Base-by-base conservation (phyloP, 2,329 filamentous ascomycete species). In the Ophiostoma himal-ulmi region DNA sequence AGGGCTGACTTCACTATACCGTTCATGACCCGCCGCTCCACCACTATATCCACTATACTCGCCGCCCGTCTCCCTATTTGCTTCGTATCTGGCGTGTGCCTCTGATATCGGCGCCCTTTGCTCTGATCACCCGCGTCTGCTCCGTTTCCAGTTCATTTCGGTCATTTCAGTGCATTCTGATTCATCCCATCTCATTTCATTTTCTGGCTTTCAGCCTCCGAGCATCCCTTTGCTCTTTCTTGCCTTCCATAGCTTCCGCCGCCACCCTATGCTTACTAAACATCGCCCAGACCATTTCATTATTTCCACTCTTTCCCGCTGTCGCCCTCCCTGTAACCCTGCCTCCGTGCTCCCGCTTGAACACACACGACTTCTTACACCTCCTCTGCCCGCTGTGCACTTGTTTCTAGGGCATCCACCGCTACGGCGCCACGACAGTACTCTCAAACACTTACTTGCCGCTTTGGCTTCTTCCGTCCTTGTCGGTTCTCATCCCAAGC, bases 401-500 rank as follows among this genome's bases (percentile, higher is more conserved):
- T 34, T 30, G 57, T 30, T 30, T 62, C 57, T 62, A 62, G 57
- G 57, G 57, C 57, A 62, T 34, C 57, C 57, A 26, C 57, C 26
- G 22, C 57, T 62, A 62, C 57, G 26, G 34, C 57, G 26, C 57
- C 57, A 57, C 52, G 52, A 57, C 52, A 22, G 52, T 26, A 57
- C 52, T 34, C 57, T 34, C 57, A 62, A 62, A 62, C 57, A 26
- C 57, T 34, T 30, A 60, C 54, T 62, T 62, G 26, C 57, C 57
- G 57, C 57, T 62, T 34, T 62, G 57, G 22, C 26, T 62, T 26
- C 26, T 26, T 30, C 57, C 54, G 26, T 34, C n/a, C 13, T 60
- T 14, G 22, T 60, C 57, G 26, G 13, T 22, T 57, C 22, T 48
- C 30, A 48, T 48, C 44, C 44, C 44, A 48, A 48, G 14, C 44